These are phyloP conservation scores for Pseudognaphalium luteoalbum DNA, from an alignment of 129 eudicot genomes.

Conservation along the genomic window DNA sequence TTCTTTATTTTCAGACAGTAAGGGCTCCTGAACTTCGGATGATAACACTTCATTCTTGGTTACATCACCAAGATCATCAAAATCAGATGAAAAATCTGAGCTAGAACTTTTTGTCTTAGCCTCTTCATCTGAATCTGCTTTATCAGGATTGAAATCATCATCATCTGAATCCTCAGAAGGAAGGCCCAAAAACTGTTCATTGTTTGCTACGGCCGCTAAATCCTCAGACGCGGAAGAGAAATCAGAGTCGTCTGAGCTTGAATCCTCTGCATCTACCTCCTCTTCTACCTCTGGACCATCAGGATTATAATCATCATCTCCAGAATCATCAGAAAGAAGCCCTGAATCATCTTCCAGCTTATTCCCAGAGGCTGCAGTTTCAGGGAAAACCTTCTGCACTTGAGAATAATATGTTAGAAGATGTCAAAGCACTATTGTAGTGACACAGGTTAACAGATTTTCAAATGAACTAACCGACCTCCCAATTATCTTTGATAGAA, in stretches of 20 bases:
- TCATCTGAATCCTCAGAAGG: slow-evolving; percentile 96
- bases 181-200: slow-evolving; percentile 48
- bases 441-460: neutral
- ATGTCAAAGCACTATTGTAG: neutral
- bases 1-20: slow-evolving; percentile 25
- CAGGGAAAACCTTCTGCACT: slow-evolving; percentile 83
- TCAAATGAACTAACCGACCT: slow-evolving; percentile 47
- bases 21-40: slow-evolving; percentile 32
- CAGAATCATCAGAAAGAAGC: slow-evolving; percentile 89
- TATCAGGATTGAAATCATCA: slow-evolving; percentile 77
- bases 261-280: slow-evolving; percentile 50
- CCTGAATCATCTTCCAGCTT: slow-evolving; percentile 49
- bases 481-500: slow-evolving; percentile 73
- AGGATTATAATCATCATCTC: slow-evolving; percentile 86
- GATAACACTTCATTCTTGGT: slow-evolving; percentile 38
- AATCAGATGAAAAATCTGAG: slow-evolving; percentile 89
- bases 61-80: slow-evolving; percentile 59
- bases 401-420: slow-evolving; percentile 15
- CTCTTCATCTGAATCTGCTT: slow-evolving; percentile 40
- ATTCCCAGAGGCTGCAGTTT: slow-evolving; percentile 60
- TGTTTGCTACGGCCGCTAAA: slow-evolving; percentile 39
- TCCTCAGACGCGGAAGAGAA: slow-evolving; percentile 69
- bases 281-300: slow-evolving; percentile 52
- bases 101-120: slow-evolving; percentile 53
- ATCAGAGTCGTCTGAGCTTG: slow-evolving; percentile 70